phyloP scores from a whole-genome alignment of 1,284 basidiomycete species.

The Puccinia sorghi region DNA sequence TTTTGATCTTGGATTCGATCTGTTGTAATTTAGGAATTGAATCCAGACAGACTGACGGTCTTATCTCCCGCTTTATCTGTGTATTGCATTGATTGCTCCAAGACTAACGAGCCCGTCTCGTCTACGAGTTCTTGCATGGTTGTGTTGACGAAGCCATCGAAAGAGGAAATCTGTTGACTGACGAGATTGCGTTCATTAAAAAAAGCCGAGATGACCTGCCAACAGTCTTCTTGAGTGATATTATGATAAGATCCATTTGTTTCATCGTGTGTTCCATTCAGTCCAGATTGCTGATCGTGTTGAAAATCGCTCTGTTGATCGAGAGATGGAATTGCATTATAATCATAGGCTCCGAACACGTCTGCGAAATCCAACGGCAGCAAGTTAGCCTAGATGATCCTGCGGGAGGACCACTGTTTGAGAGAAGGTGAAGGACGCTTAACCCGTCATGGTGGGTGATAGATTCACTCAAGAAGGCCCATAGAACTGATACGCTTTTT shows the following conservation, averaged over 20 bases:
- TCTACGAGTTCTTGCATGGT: constrained; percentile 99
- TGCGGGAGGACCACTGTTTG: not conserved
- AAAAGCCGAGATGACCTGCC: constrained; percentile 93
- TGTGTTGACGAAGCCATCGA: constrained; percentile 98
- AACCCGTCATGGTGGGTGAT: not conserved
- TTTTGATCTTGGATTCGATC: not conserved
- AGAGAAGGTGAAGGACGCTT: not conserved
- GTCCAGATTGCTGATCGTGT: not conserved
- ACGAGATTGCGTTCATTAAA: constrained; percentile 98
- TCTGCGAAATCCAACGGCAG: not conserved
- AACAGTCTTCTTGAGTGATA: constrained; percentile 87
- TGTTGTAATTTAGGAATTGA: not conserved
- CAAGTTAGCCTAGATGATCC: not conserved
- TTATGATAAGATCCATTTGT: constrained; percentile 38
- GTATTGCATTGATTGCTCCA: constrained; percentile 95
- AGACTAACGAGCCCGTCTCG: constrained; percentile 86
- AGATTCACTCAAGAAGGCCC: not conserved
- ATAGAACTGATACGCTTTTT: not conserved
- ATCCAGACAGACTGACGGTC: constrained; percentile 60
- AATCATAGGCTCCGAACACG: constrained; percentile 8
- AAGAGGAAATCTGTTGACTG: constrained; percentile 94
- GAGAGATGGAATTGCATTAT: constrained; percentile 11
- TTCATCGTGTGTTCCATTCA: not conserved
- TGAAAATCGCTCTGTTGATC: not conserved
- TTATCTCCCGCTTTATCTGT: constrained; percentile 77